These are phyloP conservation scores for Pythium myriotylum DNA, from an alignment of 352 stramenopile species.

Conservation along the genomic window DNA sequence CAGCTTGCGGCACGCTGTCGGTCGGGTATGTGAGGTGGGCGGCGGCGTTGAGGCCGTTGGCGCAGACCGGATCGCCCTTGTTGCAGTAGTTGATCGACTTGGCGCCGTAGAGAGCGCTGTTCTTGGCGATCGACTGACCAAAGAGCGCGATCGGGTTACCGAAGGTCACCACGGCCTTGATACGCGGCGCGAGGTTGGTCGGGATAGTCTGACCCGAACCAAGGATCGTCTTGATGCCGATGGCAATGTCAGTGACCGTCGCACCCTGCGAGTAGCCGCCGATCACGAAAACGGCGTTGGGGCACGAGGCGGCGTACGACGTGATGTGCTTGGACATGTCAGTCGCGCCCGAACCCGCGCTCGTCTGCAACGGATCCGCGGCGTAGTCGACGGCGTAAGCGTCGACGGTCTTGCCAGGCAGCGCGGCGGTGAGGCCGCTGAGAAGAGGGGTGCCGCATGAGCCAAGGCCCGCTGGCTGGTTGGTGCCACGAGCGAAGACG, in stretches of 20 bases:
- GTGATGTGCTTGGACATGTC: slow-evolving; percentile 40
- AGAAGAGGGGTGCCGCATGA: slow-evolving; percentile 27
- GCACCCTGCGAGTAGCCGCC: slow-evolving; percentile 23
- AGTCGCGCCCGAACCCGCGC: slow-evolving; percentile 32
- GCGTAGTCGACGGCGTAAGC: slow-evolving; percentile 36
- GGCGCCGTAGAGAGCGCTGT: slow-evolving; percentile 5
- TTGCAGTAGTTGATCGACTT: slow-evolving; percentile 16
- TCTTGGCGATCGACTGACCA: slow-evolving; percentile 3
- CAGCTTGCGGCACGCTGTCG: background rate
- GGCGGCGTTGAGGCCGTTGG: slow-evolving; percentile 1
- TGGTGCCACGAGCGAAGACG: slow-evolving; percentile 40
- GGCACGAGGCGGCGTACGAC: slow-evolving; percentile 31
- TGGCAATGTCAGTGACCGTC: slow-evolving; percentile 31
- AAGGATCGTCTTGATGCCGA: slow-evolving; percentile 33
- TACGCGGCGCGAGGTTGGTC: slow-evolving; percentile 22
- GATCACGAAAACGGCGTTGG: slow-evolving; percentile 20
- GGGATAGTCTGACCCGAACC: slow-evolving; percentile 25
- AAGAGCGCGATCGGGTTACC: slow-evolving; percentile 3
- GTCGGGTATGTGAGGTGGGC: slow-evolving; percentile 18
- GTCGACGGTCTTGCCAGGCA: slow-evolving; percentile 33
- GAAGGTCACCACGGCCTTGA: slow-evolving; percentile 37
- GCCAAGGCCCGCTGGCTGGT: slow-evolving; percentile 31
- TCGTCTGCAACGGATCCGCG: slow-evolving; percentile 20
- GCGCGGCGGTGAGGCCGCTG: slow-evolving; percentile 23
- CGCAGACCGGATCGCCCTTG: slow-evolving; percentile 15